A percentile compares a stretch with the other conserved stretches of the same genome.
Evolutionary conservation across 257 asterid species (phyloP).

Genomic region (Sherardia arvensis): DNA sequence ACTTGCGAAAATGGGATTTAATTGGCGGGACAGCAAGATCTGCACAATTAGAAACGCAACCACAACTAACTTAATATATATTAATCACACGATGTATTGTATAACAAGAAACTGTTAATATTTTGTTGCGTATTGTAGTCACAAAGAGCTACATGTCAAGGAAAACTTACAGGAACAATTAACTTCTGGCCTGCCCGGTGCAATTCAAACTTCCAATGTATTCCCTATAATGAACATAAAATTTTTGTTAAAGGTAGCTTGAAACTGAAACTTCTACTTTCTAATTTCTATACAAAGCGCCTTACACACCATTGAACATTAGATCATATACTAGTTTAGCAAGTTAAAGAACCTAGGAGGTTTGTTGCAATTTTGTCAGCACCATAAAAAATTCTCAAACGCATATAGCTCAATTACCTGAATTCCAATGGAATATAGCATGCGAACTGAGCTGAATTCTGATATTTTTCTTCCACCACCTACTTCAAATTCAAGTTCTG

Average conservation of each 20-base stretch:
- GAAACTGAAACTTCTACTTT: not conserved
- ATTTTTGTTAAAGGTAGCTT: no score
- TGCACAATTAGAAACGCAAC: conserved; percentile 22
- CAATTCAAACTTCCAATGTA: conserved; percentile 82
- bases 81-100: not conserved
- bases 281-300: not conserved
- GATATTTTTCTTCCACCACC: conserved; percentile 98
- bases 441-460: conserved; percentile 68
- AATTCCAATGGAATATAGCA: conserved; percentile 76
- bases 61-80: conserved; percentile 5
- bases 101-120: not conserved
- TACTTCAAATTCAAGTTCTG: conserved; percentile 71
- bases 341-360: not conserved
- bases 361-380: not conserved
- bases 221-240: conserved; percentile 53
- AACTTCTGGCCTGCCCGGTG: conserved; percentile 88
- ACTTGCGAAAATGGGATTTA: conserved; percentile 60
- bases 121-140: not conserved
- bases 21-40: conserved; percentile 61
- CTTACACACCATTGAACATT: not conserved
- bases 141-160: not conserved
- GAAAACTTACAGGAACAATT: conserved; percentile 63
- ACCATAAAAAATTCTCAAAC: not conserved
- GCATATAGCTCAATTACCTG: conserved; percentile 40
- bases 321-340: not conserved